A percentile compares a stretch with the other conserved stretches of the same genome.
Conservation (phyloP, 2,329 filamentous ascomycete species). For the Meredithiella fracta region DNA sequence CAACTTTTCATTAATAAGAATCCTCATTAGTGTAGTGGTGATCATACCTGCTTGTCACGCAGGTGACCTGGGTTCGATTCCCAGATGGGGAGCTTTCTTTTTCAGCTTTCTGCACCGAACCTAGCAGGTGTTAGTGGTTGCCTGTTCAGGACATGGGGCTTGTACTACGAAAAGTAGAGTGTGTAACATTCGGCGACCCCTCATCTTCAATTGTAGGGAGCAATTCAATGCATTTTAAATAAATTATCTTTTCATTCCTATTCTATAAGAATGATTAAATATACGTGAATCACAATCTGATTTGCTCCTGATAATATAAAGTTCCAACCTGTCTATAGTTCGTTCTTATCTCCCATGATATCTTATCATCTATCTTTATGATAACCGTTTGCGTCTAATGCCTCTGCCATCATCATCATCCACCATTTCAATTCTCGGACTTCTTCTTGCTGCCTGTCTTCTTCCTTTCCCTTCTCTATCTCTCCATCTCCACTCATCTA, state of each 20-base stretch:
- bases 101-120: not conserved
- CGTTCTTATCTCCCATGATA: no score
- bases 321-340: no score
- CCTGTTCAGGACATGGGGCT: no score
- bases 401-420: not conserved
- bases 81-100: conserved; percentile 3
- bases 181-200: no score
- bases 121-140: not conserved
- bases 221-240: no score
- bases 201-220: no score
- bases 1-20: no score
- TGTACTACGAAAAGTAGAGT: not conserved
- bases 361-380: no score
- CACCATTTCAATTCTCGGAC: not conserved
- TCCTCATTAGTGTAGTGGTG: conserved; percentile 11
- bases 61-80: conserved; percentile 13
- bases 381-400: not conserved
- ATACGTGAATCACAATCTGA: no score
- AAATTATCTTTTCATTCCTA: no score
- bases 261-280: no score
- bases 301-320: no score
- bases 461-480: not conserved
- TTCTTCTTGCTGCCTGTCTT: not conserved
- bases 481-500: conserved; percentile 26
- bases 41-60: conserved; percentile 10